Evolutionary conservation across 768 basidiomycete species (phyloP), one percentile per base, ranked within the genome.

Genomic region (Panaeolus papilionaceus): DNA sequence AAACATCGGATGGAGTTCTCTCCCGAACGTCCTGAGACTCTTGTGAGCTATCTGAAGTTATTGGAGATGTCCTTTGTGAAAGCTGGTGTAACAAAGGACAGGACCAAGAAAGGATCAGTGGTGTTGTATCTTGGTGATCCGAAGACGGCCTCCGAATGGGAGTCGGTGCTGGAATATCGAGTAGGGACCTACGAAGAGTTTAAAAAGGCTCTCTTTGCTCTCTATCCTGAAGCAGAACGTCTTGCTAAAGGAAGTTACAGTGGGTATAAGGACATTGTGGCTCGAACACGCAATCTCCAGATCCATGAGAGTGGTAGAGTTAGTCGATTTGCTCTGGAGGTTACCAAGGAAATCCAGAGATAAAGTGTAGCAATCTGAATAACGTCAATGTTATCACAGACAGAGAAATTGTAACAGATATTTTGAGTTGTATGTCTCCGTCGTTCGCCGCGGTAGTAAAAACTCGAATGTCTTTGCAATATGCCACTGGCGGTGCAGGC

Each of bases 181-280:
- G 26, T 8, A 1, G 66, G 66, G 4, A 62, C 66, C 33, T 67
- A 62, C n/a, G 42, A 47, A 38, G 61, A 67, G 58, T 67, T 67
- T 40, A 67, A 62, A 38, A 28, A 38, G 16, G 26, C 62, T 11
- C 28, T 67, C n/a, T 45, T 62, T 23, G n/a, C 26, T 9, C 45
- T 40, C 18, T 67, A 67, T 61, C 66, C 66, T 1, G 62, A 39
- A 3, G 62, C 66, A 3, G 49, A 28, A 62, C 63, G 23, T 11
- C 23, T 62, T 20, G 47, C 39, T 7, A 51, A 66, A 38, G 64
- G 66, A 6, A 45, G 44, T 45, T 45, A 45, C 16, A 14, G 5
- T 45, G 44, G 44, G 16, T 45, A 45, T n/a, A 45, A 45, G 44
- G 44, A 45, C 16, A 45, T 45, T 45, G 44, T 45, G 44, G n/a